These are phyloP conservation scores for Exophiala alcalophila DNA, from an alignment of 2,329 filamentous ascomycete species.

Conservation along the genomic window DNA sequence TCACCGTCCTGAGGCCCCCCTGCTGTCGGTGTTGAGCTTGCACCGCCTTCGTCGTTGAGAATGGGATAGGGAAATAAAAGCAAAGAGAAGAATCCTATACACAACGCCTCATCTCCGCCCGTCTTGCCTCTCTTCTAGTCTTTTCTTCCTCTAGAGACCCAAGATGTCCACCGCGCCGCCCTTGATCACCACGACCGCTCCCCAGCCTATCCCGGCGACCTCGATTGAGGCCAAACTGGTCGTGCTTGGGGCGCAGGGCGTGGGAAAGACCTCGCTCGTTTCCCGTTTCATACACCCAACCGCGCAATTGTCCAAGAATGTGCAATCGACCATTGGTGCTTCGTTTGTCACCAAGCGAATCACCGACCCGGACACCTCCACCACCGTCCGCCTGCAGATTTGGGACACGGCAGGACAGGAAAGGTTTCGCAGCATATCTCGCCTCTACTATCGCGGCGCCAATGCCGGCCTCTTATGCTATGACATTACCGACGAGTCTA, in stretches of 20 bases:
- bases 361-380: conserved; percentile 79
- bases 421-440: conserved; percentile 88
- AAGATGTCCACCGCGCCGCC: conserved; percentile 18
- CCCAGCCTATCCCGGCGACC: conserved; percentile 17
- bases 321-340: conserved; percentile 68
- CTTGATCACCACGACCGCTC: conserved; percentile 13
- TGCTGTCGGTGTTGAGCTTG: too few species aligned
- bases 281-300: conserved; percentile 49
- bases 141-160: conserved; percentile 7
- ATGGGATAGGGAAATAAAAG: conserved; percentile 12
- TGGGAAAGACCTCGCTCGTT: conserved; percentile 53
- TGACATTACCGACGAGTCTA: conserved; percentile 81
- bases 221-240: conserved; percentile 51
- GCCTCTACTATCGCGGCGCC: conserved; percentile 93
- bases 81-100: too few species aligned
- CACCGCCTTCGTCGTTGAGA: too few species aligned
- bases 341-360: conserved; percentile 78
- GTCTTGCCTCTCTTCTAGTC: conserved; percentile 6
- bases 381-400: conserved; percentile 84
- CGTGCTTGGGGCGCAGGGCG: conserved; percentile 52
- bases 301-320: conserved; percentile 38
- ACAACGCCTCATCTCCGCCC: neutral
- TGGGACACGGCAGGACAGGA: conserved; percentile 98
- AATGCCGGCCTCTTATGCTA: conserved; percentile 94
- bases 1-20: too few species aligned